phyloP scores from a whole-genome alignment of 108 stramenopile genomes.

The Discostella stelligeroides region DNA sequence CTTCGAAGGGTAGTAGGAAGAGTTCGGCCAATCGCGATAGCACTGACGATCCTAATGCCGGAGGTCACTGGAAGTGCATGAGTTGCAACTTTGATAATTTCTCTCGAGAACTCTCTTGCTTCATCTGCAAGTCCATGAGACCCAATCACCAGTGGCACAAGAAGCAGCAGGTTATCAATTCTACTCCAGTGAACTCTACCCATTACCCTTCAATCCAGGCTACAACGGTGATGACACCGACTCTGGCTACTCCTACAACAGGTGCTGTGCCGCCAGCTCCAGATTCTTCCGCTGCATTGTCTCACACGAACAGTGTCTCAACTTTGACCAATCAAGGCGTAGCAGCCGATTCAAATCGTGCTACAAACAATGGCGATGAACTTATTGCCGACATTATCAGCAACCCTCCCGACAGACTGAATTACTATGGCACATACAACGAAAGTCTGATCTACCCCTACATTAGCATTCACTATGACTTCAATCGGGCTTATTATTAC shows the following conservation, averaged over 20 bases:
- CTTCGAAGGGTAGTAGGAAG: not conserved
- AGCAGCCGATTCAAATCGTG: not conserved
- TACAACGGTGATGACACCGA: not conserved
- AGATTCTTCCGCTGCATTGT: not conserved
- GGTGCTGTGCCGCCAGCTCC: not conserved
- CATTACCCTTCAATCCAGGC: not conserved
- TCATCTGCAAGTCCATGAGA: slow-evolving; percentile 9
- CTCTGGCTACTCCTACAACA: not conserved
- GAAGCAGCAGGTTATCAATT: slow-evolving; percentile 8
- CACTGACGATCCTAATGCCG: not conserved
- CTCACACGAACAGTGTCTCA: not conserved
- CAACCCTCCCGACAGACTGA: slow-evolving; percentile 3
- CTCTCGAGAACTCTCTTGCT: slow-evolving; percentile 14
- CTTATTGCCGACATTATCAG: not conserved
- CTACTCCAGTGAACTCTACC: not conserved
- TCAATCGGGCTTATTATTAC: slow-evolving; percentile 1
- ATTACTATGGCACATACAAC: slow-evolving; percentile 12
- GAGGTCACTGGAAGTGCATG: slow-evolving; percentile 26
- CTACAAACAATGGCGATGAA: not conserved
- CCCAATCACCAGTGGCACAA: slow-evolving; percentile 20
- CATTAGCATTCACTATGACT: slow-evolving; percentile 12
- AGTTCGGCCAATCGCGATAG: not conserved
- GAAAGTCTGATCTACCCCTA: slow-evolving; percentile 1
- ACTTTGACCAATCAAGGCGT: not conserved
- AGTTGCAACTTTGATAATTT: slow-evolving; percentile 27